Evolutionary conservation across 1,284 basidiomycete species (phyloP), one percentile per base, ranked within the genome.

Genomic region (Apiotrichum sp.): DNA sequence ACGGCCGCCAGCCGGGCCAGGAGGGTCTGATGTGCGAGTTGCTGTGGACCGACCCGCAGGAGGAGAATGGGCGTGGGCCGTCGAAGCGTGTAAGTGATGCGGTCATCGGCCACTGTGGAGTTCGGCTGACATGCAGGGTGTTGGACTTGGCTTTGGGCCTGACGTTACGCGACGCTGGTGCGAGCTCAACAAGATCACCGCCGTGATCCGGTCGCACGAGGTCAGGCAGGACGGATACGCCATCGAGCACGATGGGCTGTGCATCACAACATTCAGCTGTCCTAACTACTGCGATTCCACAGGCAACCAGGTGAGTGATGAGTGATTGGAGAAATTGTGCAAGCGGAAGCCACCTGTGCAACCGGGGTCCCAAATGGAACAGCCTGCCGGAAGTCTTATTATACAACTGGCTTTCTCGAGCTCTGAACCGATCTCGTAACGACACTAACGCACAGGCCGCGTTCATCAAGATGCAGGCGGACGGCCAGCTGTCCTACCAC

Each of bases 1-100:
- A 92, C 64, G 89, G 90, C 32, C 82, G 83, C 59, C 93, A 98
- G 75, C 96, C 96, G 10, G 93, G 93, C 36, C 88, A 91, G 64
- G 89, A 92, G 66, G 96, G 96, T 1, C 78, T 98, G 52, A 98
- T 98, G 89, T 93, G 91, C 70, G 81, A 81, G 82, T 72, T 86
- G 33, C 80, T 96, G 29, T 96, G 93, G 93, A 96, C 92, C 7
- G 96, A 98, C 77, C 95, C 96, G 31, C 95, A 98, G 76, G 86
- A 87, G 43, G 74, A 80, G 46, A 85, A 84, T 11, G 96, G 96
- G n/a, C 85, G 96, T 41, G 93, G 93, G 0, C 95, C 95, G 4
- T 93, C 89, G 69, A 98, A 98, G 81, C 85, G 96, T 51, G 89
- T 89, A 68, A 59, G 73, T 63, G 14, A n/a, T 10, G 22, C 36